phyloP scores from a whole-genome alignment of 2,329 filamentous ascomycete species.

The Colletotrichum sp. region DNA sequence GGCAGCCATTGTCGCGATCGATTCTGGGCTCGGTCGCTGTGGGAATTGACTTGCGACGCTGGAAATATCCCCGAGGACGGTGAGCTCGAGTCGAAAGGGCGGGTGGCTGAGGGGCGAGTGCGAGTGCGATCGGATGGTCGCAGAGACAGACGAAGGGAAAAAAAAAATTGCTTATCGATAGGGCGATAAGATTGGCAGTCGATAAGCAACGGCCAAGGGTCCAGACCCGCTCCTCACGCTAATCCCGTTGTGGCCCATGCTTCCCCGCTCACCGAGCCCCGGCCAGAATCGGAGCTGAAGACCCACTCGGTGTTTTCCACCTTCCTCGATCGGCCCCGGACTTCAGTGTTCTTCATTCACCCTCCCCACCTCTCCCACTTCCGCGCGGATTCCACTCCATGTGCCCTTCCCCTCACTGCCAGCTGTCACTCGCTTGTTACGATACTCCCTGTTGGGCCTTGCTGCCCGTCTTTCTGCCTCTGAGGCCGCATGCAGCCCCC shows the following conservation, averaged over 20 bases:
- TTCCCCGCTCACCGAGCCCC: background rate
- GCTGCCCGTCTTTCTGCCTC: background rate
- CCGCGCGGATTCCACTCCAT: background rate
- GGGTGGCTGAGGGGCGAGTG: background rate
- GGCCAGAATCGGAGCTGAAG: background rate
- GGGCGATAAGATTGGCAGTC: background rate
- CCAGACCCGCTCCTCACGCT: background rate
- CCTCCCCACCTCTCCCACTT: background rate
- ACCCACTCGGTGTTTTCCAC: background rate
- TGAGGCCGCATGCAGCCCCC: background rate
- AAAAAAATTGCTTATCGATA: constrained; percentile 17
- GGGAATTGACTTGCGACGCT: background rate
- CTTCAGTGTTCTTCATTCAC: background rate
- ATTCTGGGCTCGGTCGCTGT: background rate
- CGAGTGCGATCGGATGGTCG: background rate
- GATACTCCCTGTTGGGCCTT: background rate
- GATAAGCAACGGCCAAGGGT: background rate
- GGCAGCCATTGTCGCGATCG: constrained; percentile 37
- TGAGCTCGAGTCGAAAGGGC: background rate
- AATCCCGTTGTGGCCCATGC: background rate
- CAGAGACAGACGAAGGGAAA: background rate
- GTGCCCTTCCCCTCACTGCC: background rate
- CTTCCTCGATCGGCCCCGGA: background rate
- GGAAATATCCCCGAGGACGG: background rate
- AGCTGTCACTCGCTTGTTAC: background rate